Conservation (phyloP, 192 early-diverging fungal genomes). For the Coemansia sp. region DNA sequence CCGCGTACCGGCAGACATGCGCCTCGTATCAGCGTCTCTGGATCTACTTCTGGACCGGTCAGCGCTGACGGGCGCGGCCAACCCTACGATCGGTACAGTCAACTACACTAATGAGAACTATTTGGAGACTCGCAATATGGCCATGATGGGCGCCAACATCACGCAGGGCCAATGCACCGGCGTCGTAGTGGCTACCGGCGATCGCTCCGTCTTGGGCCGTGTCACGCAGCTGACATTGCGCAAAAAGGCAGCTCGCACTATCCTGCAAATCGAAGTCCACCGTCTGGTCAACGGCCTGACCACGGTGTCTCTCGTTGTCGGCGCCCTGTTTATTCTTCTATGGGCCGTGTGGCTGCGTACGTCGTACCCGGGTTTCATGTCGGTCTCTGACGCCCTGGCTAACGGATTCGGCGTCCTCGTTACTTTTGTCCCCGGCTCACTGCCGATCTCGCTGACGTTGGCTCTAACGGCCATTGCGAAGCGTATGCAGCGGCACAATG, state of each 20-base stretch:
- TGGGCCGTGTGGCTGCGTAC: conserved; percentile 63
- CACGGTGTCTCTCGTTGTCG: conserved; percentile 55
- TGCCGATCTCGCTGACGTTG: conserved; percentile 80
- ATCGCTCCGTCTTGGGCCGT: conserved; percentile 74
- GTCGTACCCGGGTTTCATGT: conserved; percentile 61
- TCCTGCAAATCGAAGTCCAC: conserved; percentile 66
- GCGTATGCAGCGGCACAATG: conserved; percentile 68
- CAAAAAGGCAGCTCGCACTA: conserved; percentile 57
- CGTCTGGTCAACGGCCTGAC: conserved; percentile 78
- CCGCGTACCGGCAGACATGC: conserved; percentile 77
- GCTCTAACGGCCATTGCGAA: conserved; percentile 76
- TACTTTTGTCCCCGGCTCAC: conserved; percentile 77
- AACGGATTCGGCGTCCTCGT: conserved; percentile 69
- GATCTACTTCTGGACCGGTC: conserved; percentile 81
- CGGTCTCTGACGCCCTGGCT: conserved; percentile 51
- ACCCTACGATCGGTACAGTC: conserved; percentile 64
- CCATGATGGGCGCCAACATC: conserved; percentile 71
- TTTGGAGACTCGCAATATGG: conserved; percentile 82
- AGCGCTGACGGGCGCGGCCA: conserved; percentile 75
- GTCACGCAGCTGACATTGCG: conserved; percentile 64
- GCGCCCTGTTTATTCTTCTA: conserved; percentile 53
- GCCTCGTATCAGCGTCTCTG: conserved; percentile 61
- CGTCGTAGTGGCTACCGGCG: conserved; percentile 77
- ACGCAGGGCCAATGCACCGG: conserved; percentile 72
- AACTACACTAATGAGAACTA: conserved; percentile 70